These are phyloP conservation scores for Epichloe baconii DNA, from an alignment of 2,329 filamentous ascomycete genomes.

Conservation along the genomic window DNA sequence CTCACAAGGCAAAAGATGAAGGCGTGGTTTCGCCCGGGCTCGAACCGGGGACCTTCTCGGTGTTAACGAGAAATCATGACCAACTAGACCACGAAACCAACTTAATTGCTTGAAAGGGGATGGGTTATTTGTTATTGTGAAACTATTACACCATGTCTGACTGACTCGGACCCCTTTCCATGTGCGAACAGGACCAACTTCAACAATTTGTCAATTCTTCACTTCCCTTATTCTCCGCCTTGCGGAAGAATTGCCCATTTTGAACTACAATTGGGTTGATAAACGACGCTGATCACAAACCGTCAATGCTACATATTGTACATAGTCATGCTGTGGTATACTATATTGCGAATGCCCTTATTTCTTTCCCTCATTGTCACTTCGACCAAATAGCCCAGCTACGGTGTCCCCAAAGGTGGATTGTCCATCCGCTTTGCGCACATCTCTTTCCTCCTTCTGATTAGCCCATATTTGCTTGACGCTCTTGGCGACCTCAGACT, in stretches of 20 bases:
- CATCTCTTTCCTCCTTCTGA: constrained; percentile 43
- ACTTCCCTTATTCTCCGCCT: too few relatives aligned
- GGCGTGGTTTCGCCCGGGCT: constrained; percentile 24
- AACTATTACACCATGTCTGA: too few relatives aligned
- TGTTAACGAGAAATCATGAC: constrained; percentile 28
- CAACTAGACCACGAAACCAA: constrained; percentile 27
- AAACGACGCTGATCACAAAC: background rate
- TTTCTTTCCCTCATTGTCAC: constrained; percentile 10
- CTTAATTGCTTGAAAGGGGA: rapidly evolving
- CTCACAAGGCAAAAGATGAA: constrained; percentile 10
- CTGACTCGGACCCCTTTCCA: too few relatives aligned
- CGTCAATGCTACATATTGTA: background rate
- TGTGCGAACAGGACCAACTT: too few relatives aligned
- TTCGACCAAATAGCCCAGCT: constrained; percentile 16
- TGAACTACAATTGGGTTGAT: too few relatives aligned
- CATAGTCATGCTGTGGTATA: background rate
- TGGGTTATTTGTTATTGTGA: rapidly evolving
- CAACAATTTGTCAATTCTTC: too few relatives aligned
- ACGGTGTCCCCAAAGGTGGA: constrained; percentile 19
- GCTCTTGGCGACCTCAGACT: constrained; percentile 43
- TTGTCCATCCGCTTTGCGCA: constrained; percentile 22
- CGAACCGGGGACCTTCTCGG: constrained; percentile 27
- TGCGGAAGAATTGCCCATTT: too few relatives aligned
- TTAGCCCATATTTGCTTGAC: constrained; percentile 42
- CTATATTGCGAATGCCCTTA: background rate